Conservation (phyloP, 257 asterid species). For the Solanum lignicaule region DNA sequence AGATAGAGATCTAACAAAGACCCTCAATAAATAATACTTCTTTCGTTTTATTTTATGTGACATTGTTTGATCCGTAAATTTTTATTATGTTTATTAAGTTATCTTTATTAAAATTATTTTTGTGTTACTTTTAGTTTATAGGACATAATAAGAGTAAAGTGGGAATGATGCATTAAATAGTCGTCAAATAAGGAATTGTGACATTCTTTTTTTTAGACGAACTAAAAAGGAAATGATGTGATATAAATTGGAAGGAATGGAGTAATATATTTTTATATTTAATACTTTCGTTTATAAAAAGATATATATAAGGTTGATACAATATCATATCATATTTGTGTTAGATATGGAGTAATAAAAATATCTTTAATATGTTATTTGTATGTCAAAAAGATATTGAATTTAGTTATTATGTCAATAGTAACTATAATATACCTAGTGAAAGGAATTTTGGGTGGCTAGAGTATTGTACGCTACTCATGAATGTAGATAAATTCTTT, state of each 20-base stretch:
- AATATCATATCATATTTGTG: too few relatives aligned
- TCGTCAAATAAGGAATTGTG: background rate
- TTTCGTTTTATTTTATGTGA: background rate
- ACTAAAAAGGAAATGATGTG: background rate
- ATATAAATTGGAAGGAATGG: fast-evolving
- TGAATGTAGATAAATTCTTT: fast-evolving
- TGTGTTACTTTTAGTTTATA: background rate
- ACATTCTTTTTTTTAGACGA: too few relatives aligned
- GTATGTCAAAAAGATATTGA: background rate
- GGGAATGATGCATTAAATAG: background rate
- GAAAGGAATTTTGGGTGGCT: too few relatives aligned
- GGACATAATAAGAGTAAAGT: background rate
- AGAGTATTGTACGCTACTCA: too few relatives aligned
- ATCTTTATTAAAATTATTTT: background rate
- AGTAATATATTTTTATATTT: background rate
- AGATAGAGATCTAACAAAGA: background rate
- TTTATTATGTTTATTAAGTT: background rate
- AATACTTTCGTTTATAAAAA: background rate
- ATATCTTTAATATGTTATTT: too few relatives aligned
- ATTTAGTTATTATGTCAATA: background rate
- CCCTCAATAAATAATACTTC: background rate
- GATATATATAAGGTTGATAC: background rate
- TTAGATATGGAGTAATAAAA: background rate
- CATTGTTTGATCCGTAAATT: fast-evolving
- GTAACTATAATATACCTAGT: background rate